phyloP scores from a whole-genome alignment of 2,329 filamentous ascomycete species.

The Aspergillus sp. region DNA sequence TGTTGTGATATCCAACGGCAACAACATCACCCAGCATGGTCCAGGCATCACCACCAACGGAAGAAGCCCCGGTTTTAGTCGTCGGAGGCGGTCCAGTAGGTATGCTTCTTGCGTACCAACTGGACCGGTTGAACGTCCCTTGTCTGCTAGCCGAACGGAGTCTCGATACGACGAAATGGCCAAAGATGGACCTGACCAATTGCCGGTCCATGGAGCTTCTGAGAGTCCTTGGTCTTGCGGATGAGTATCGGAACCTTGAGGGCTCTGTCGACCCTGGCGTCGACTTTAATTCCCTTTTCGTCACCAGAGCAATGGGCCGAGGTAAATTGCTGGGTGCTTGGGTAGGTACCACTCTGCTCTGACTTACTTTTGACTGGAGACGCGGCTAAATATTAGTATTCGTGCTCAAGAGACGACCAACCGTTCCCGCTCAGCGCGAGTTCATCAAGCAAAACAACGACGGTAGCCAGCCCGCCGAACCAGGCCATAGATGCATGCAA shows the following conservation, averaged over 20 bases:
- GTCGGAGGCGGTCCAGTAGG: slow-evolving; percentile 22
- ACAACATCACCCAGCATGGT: not conserved
- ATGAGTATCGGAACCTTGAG: slow-evolving; percentile 6
- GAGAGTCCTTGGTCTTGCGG: slow-evolving; percentile 19
- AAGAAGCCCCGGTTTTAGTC: slow-evolving; percentile 10
- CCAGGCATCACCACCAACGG: not conserved
- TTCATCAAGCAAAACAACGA: slow-evolving; percentile 23
- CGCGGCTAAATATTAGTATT: no score
- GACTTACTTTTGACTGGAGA: not conserved
- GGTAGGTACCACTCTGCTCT: not conserved
- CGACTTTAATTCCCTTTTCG: not conserved
- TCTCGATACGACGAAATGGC: slow-evolving; percentile 25
- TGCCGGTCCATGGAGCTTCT: slow-evolving; percentile 30
- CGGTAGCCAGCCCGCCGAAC: slow-evolving; percentile 23
- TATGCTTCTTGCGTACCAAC: slow-evolving; percentile 14
- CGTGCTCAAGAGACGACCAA: not conserved
- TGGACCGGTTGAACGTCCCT: slow-evolving; percentile 12
- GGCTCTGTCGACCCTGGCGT: not conserved
- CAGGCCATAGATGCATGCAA: slow-evolving; percentile 26
- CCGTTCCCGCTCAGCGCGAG: slow-evolving; percentile 7
- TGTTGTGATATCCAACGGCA: not conserved
- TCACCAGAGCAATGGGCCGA: not conserved
- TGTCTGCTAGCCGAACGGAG: slow-evolving; percentile 20
- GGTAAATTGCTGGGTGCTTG: not conserved
- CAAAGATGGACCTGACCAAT: slow-evolving; percentile 35